These are phyloP conservation scores for Rosa hybrid DNA, from an alignment of 331 rosid species.

Conservation along the genomic window DNA sequence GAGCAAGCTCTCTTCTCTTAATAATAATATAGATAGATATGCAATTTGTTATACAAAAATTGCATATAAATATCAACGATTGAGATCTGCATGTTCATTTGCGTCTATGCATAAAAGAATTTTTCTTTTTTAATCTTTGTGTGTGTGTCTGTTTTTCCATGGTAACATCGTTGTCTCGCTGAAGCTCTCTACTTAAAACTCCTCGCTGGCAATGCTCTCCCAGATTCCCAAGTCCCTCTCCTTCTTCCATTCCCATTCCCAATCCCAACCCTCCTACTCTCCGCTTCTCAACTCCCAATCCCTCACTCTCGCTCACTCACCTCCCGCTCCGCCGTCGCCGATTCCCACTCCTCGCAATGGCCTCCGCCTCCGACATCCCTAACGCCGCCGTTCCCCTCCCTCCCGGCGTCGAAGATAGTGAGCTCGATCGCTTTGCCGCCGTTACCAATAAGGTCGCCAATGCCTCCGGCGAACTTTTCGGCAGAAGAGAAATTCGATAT, in stretches of 20 bases:
- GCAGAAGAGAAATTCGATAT: constrained; percentile 66
- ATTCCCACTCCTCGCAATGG: constrained; percentile 35
- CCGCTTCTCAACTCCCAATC: constrained; percentile 13
- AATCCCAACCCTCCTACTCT: constrained; percentile 8
- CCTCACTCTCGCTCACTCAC: background rate
- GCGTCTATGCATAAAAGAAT: too few species aligned
- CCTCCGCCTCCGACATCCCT: constrained; percentile 25
- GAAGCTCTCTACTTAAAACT: background rate
- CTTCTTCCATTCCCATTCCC: constrained; percentile 12
- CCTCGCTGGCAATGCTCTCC: constrained; percentile 34
- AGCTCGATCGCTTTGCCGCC: constrained; percentile 51
- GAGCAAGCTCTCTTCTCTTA: too few species aligned
- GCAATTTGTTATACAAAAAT: too few species aligned
- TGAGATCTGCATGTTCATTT: too few species aligned
- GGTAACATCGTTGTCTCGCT: background rate
- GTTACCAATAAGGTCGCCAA: constrained; percentile 71
- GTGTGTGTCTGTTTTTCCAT: too few species aligned
- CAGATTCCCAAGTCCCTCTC: constrained; percentile 25
- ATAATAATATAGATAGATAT: too few species aligned
- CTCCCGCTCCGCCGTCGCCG: constrained; percentile 14
- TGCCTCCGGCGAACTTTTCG: constrained; percentile 80
- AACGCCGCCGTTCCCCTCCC: constrained; percentile 17
- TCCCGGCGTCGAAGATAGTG: constrained; percentile 12
- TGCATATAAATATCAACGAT: too few species aligned
- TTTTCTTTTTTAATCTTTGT: too few species aligned